Base-by-base conservation (phyloP, 345 rosid genomes). In the Iberis pinnata region DNA sequence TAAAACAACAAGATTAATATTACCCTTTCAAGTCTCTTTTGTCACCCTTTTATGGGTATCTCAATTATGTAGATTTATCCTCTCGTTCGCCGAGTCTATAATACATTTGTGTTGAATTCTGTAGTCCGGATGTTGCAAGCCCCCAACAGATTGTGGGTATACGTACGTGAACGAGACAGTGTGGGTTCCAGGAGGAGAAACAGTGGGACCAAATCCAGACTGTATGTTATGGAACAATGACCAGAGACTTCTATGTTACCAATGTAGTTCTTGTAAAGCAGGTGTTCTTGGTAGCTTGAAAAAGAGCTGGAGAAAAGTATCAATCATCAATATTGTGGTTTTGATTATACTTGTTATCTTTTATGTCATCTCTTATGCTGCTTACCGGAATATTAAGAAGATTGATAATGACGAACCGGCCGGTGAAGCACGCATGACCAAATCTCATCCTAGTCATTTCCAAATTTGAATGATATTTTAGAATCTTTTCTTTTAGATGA, bases 121-220 rank as follows among this genome's bases (percentile, higher is more conserved):
- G 58, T 55, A 92, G 98, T 88, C 95, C 0, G 94, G 98, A 53
- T 92, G 98, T 68, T 92, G 98, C 75, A 92, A 88, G 77, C 97
- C 97, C 4, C 97, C 94, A 5, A 67, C 86, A 9, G 88, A 78
- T 2, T 92, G 97, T 48, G 90, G 90, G 7, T 88, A 32, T 58
- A 53, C 47, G 14, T 92, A 88, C 32, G 40, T 37, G 64, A 92
- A 85, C 65, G 98, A 85, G 80, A 88, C 98, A 0, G 20, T 22
- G 0, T 92, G 97, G 98, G 26, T 13, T 12, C 11, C 67, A 0
- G 70, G 65, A 12, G 78, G 83, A 8, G 85, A 77, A 9, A 8
- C 42, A 43, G 48, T 18, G 8, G 73, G 62, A 8, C 20, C 40
- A 9, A 73, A 80, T 58, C 39, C 41, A 0, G 97, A 92, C 76